phyloP scores from a whole-genome alignment of 2,329 filamentous ascomycete genomes.

The Aspergillus clavatus region DNA sequence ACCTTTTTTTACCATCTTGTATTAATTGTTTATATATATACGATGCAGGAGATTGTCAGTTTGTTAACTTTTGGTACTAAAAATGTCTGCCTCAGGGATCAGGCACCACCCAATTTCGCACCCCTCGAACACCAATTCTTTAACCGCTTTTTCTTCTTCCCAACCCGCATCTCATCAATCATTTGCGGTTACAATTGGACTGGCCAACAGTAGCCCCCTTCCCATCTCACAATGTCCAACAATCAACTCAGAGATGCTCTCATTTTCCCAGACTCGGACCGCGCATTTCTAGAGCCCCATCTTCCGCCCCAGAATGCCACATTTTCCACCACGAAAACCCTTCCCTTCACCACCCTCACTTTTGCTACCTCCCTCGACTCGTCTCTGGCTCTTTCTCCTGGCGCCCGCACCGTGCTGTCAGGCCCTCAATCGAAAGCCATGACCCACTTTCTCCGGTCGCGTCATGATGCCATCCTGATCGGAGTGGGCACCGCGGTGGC shows the following conservation, averaged over 20 bases:
- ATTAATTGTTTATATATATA: not conserved
- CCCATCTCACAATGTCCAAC: not conserved
- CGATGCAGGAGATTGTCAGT: too few relatives aligned
- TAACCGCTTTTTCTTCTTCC: not conserved
- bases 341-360: constrained; percentile 66
- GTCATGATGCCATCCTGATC: constrained; percentile 78
- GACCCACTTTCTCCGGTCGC: constrained; percentile 86
- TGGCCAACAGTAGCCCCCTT: too few relatives aligned
- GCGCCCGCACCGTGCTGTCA: constrained; percentile 71
- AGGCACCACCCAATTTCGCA: not conserved
- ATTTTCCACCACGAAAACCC: constrained; percentile 13
- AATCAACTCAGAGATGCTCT: constrained; percentile 22
- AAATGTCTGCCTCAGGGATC: not conserved
- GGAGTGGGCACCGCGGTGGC: constrained; percentile 78
- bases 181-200: not conserved
- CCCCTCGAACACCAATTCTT: not conserved
- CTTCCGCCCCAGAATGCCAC: constrained; percentile 32
- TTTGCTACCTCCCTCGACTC: constrained; percentile 86
- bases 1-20: too few relatives aligned
- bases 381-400: constrained; percentile 66
- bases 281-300: constrained; percentile 44
- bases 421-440: constrained; percentile 77
- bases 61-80: too few relatives aligned
- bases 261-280: constrained; percentile 37
- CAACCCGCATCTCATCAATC: not conserved